Conservation (phyloP, 2,329 filamentous ascomycete genomes). For the Aspergillus costaricaensis region DNA sequence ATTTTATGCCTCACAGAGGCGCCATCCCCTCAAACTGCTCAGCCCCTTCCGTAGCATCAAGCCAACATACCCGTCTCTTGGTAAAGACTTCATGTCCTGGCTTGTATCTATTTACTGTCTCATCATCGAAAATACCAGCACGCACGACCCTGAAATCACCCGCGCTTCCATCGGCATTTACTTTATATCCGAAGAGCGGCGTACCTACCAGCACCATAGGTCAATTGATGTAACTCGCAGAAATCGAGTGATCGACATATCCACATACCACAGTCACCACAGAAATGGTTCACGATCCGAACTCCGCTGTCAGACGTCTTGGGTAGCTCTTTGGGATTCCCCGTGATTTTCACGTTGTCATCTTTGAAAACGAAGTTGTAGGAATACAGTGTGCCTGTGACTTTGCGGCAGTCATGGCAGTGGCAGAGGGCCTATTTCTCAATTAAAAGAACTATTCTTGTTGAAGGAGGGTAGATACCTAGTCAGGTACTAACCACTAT, state of each 20-base stretch:
- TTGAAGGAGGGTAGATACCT: too few relatives aligned
- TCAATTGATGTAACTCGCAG: not conserved
- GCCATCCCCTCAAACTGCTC: slow-evolving; percentile 31
- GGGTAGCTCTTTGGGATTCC: slow-evolving; percentile 37
- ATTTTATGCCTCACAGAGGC: not conserved
- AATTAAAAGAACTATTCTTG: not conserved
- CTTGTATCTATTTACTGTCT: slow-evolving; percentile 29
- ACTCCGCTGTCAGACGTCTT: slow-evolving; percentile 42
- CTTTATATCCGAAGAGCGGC: slow-evolving; percentile 30
- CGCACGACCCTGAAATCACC: slow-evolving; percentile 33
- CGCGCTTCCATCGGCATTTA: slow-evolving; percentile 22
- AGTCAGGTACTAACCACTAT: slow-evolving; percentile 20
- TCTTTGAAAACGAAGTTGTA: slow-evolving; percentile 36
- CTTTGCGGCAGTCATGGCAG: slow-evolving; percentile 44
- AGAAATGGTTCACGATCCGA: slow-evolving; percentile 39
- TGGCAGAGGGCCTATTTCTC: slow-evolving; percentile 37
- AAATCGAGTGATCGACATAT: not conserved
- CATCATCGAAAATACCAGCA: slow-evolving; percentile 41
- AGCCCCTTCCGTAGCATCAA: slow-evolving; percentile 27
- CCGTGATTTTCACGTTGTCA: slow-evolving; percentile 31
- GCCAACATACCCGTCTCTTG: slow-evolving; percentile 27
- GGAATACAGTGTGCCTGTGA: slow-evolving; percentile 34
- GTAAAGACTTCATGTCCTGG: slow-evolving; percentile 37
- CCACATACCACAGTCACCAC: slow-evolving; percentile 39
- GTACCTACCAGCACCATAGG: slow-evolving; percentile 26